Conservation (phyloP, 805 yeast genomes). For the Candida endomychidarum region DNA sequence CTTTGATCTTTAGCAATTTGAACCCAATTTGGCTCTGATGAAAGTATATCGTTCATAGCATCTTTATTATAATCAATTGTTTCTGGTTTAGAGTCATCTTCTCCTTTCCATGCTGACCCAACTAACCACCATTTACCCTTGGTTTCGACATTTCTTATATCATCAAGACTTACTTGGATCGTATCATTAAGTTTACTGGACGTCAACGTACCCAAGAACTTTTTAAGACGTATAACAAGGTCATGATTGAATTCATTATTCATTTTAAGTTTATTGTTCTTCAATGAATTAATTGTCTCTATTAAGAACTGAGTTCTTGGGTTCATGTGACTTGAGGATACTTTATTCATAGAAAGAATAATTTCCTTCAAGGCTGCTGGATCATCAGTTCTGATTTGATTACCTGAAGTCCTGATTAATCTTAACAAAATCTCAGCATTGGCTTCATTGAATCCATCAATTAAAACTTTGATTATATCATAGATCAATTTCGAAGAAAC, state of each 20-base stretch:
- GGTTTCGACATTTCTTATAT: conserved; percentile 71
- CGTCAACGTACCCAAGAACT: conserved; percentile 55
- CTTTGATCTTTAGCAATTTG: conserved; percentile 82
- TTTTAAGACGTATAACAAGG: conserved; percentile 58
- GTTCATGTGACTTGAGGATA: conserved; percentile 35
- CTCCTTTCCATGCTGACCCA: conserved; percentile 96
- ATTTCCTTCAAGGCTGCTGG: conserved; percentile 83
- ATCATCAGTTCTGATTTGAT: conserved; percentile 86
- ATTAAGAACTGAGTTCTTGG: conserved; percentile 79
- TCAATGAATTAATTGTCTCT: conserved; percentile 82
- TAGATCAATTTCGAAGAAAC: conserved; percentile 73
- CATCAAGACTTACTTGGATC: conserved; percentile 77
- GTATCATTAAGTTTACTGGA: conserved; percentile 61
- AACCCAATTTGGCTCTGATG: conserved; percentile 82
- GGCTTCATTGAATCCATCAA: conserved; percentile 58
- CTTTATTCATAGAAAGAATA: conserved; percentile 54
- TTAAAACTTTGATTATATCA: conserved; percentile 63
- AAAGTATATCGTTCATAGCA: conserved; percentile 56
- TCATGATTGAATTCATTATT: conserved; percentile 53
- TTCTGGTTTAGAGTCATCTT: no score
- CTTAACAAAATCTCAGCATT: conserved; percentile 77
- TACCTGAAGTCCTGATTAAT: conserved; percentile 74
- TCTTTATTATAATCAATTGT: conserved; percentile 32
- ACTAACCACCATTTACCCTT: conserved; percentile 99
- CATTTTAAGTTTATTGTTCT: conserved; percentile 73